Evolutionary conservation across 768 basidiomycete genomes (phyloP).

Genomic region (Phylloporus sp.): DNA sequence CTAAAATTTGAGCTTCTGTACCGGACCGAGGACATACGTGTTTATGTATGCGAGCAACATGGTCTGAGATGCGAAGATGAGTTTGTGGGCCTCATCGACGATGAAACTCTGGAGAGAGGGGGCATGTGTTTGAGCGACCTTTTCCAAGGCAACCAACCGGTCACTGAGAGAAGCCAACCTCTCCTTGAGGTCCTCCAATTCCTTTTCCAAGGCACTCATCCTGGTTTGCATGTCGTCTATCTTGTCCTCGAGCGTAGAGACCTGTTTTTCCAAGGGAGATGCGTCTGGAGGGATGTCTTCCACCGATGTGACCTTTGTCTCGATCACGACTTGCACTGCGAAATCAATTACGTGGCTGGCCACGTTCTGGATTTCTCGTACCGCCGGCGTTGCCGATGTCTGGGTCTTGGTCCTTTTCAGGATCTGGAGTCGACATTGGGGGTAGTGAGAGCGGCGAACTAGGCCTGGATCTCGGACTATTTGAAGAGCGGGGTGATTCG

Average conservation of each 20-base stretch:
- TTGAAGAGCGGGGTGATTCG: not conserved
- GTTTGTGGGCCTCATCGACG: not conserved
- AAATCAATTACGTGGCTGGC: constrained; percentile 1
- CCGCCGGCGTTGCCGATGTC: not conserved
- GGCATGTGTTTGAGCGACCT: not conserved
- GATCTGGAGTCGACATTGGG: constrained; percentile 2
- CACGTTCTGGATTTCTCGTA: not conserved
- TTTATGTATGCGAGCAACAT: constrained; percentile 2
- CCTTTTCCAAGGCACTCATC: not conserved
- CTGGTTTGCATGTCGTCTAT: not conserved
- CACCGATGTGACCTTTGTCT: not conserved
- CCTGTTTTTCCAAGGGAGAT: not conserved
- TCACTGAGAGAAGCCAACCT: constrained; percentile 2
- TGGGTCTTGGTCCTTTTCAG: not conserved
- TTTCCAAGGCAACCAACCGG: constrained; percentile 4
- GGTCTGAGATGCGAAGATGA: not conserved
- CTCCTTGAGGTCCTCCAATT: constrained; percentile 1
- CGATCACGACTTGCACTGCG: not conserved
- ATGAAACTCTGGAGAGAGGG: not conserved
- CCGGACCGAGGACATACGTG: constrained; percentile 4
- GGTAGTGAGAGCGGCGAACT: constrained; percentile 16
- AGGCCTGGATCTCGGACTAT: not conserved
- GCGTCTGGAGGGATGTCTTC: not conserved
- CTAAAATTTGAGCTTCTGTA: not conserved
- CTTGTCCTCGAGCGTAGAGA: not conserved